phyloP scores from a whole-genome alignment of 805 yeast genomes.

The Metahyphopichia silvanorum region DNA sequence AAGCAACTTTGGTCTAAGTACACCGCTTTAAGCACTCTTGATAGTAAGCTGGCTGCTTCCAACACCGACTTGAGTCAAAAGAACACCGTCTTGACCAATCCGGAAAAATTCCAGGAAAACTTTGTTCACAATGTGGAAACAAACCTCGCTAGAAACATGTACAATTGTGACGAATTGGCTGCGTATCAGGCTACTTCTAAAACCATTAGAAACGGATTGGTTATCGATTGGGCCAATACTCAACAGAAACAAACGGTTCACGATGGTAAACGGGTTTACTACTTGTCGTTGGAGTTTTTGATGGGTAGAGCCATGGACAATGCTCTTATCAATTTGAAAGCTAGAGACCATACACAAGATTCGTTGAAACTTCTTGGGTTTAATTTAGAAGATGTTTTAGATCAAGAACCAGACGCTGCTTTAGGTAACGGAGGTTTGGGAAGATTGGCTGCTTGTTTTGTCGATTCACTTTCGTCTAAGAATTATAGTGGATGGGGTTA shows the following conservation, averaged over 20 bases:
- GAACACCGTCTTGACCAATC: slow-evolving; percentile 21
- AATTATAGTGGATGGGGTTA: slow-evolving; percentile 96
- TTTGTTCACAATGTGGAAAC: slow-evolving; percentile 89
- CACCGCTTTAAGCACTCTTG: slow-evolving; percentile 41
- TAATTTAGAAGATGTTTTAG: slow-evolving; percentile 78
- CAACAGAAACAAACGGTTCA: slow-evolving; percentile 84
- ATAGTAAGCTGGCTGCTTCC: slow-evolving; percentile 6
- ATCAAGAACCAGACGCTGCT: slow-evolving; percentile 91
- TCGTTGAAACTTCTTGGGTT: slow-evolving; percentile 71
- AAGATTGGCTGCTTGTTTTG: slow-evolving; percentile 89
- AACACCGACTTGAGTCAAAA: slow-evolving; percentile 8
- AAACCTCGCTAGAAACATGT: slow-evolving; percentile 83
- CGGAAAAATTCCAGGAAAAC: slow-evolving; percentile 58
- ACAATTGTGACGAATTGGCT: slow-evolving; percentile 88
- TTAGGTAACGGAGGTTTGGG: slow-evolving; percentile 96
- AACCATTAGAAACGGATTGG: slow-evolving; percentile 73
- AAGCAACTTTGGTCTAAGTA: slow-evolving; percentile 76
- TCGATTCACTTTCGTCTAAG: slow-evolving; percentile 82
- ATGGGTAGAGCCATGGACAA: slow-evolving; percentile 97
- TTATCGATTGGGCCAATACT: slow-evolving; percentile 88
- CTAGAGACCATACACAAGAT: slow-evolving; percentile 52
- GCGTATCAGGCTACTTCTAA: slow-evolving; percentile 88
- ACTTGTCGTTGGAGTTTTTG: slow-evolving; percentile 80
- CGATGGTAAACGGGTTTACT: slow-evolving; percentile 84
- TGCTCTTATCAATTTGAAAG: slow-evolving; percentile 78